Base-by-base conservation (phyloP, 768 basidiomycete genomes). In the Mycena epipterygia region DNA sequence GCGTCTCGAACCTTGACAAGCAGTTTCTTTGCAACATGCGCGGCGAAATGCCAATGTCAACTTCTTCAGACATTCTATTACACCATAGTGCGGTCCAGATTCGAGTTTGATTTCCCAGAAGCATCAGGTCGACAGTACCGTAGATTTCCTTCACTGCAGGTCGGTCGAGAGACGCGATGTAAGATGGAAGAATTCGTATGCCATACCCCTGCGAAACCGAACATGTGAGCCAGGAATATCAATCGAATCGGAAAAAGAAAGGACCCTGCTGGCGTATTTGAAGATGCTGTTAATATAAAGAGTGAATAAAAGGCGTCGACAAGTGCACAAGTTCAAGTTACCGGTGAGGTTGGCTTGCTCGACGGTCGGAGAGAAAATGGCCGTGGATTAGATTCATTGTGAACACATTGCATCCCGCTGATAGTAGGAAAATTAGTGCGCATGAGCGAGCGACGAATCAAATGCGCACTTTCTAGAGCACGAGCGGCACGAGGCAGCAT, bases 321-420 rank as follows among this genome's bases (percentile, higher is more conserved):
- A n/a, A n/a, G n/a, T n/a, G n/a, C n/a, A n/a, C n/a, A n/a, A n/a
- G n/a, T n/a, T n/a, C 21, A 35, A 25, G 44, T 23, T 27, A 64
- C 61, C 61, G 44, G 30, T 70, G 35, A 5, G 44, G 33, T 52
- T 59, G 62, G 42, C 42, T 70, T 14, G 62, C 68, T 2, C 68
- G 68, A 21, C 63, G 58, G 21, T 58, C 48, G 12, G 62, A 58
- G 1, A 70, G 57, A 51, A 64, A 64, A 32, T 70, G 68, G 5
- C 68, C 68, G 13, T 60, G 57, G 30, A 70, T 60, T 7, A 70
- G n/a, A 29, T 60, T 48, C 68, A 70, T 70, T 2, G 68, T 70
- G 49, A 70, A 64, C 17, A 70, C 63, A 33, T 55, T 64, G 37
- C n/a, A 64, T 21, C 68, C 67, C 14, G 61, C 68, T 69, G 30